Percentiles rank a stretch among this genome's conserved stretches.
Conservation (phyloP, 176 grass and related monocot species). For the Bonia amplexicaulis region DNA sequence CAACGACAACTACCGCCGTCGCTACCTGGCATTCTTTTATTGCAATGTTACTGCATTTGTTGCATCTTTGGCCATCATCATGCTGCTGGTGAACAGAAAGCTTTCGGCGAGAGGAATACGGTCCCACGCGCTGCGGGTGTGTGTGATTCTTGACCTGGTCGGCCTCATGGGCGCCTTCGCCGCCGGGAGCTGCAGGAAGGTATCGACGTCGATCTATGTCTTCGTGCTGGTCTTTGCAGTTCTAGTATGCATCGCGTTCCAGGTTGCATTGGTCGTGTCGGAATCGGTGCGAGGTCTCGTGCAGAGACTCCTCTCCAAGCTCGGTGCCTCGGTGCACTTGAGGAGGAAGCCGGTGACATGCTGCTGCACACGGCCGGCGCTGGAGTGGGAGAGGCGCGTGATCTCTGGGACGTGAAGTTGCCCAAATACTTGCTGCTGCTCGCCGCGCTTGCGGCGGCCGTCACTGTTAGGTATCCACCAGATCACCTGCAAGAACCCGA, state of each 20-base stretch:
- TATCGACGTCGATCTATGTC: slow-evolving; percentile 48
- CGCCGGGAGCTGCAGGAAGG: slow-evolving; percentile 35
- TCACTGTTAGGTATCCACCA: background rate
- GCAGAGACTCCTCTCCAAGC: background rate
- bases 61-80: slow-evolving; percentile 40
- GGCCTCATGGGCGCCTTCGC: slow-evolving; percentile 48
- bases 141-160: slow-evolving; percentile 27
- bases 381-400: background rate
- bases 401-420: slow-evolving; percentile 31
- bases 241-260: slow-evolving; percentile 23
- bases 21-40: slow-evolving; percentile 47
- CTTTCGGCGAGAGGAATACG: slow-evolving; percentile 27
- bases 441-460: slow-evolving; percentile 33
- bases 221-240: slow-evolving; percentile 22
- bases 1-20: slow-evolving; percentile 25
- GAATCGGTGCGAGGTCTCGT: background rate
- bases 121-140: slow-evolving; percentile 13
- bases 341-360: background rate
- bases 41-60: slow-evolving; percentile 43
- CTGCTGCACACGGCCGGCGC: background rate
- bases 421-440: slow-evolving; percentile 44
- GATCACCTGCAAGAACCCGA: too few relatives aligned
- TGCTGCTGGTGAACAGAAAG: slow-evolving; percentile 43
- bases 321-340: background rate
- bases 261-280: slow-evolving; percentile 14